Conservation (phyloP, 2,329 filamentous ascomycete genomes). For the Fusarium sp. region DNA sequence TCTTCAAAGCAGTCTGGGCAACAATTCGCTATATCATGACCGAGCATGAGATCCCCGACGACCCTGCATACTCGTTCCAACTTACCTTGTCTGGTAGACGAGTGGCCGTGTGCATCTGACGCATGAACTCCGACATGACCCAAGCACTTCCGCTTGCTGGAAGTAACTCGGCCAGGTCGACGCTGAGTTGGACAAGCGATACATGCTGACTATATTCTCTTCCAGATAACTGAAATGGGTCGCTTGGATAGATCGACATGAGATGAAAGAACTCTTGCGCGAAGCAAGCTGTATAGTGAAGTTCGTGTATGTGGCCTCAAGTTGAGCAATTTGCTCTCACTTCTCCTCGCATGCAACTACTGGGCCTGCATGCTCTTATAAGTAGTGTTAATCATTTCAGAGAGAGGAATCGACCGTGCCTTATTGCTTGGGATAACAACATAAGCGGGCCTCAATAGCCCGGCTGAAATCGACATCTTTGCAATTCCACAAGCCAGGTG, state of each 20-base stretch:
- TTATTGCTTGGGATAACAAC: neutral
- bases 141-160: slow-evolving; percentile 42
- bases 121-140: slow-evolving; percentile 43
- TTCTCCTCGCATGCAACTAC: neutral
- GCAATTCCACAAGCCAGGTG: neutral
- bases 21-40: neutral
- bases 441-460: slow-evolving; percentile 28
- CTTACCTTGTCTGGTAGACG: slow-evolving; percentile 34
- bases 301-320: neutral
- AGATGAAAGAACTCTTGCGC: slow-evolving; percentile 28
- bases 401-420: neutral
- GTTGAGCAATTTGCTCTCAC: slow-evolving; percentile 5
- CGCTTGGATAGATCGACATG: slow-evolving; percentile 34
- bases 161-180: slow-evolving; percentile 41
- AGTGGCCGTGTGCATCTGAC: slow-evolving; percentile 30
- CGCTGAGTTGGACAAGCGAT: slow-evolving; percentile 19
- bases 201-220: slow-evolving; percentile 27
- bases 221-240: slow-evolving; percentile 10
- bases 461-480: slow-evolving; percentile 4
- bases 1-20: slow-evolving; percentile 8
- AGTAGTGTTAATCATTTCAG: neutral
- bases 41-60: neutral
- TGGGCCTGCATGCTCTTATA: slow-evolving; percentile 23
- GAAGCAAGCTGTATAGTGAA: slow-evolving; percentile 4
- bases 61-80: slow-evolving; percentile 13